Conservation (phyloP, 2,329 filamentous ascomycete genomes). For the Diaporthe sp. region DNA sequence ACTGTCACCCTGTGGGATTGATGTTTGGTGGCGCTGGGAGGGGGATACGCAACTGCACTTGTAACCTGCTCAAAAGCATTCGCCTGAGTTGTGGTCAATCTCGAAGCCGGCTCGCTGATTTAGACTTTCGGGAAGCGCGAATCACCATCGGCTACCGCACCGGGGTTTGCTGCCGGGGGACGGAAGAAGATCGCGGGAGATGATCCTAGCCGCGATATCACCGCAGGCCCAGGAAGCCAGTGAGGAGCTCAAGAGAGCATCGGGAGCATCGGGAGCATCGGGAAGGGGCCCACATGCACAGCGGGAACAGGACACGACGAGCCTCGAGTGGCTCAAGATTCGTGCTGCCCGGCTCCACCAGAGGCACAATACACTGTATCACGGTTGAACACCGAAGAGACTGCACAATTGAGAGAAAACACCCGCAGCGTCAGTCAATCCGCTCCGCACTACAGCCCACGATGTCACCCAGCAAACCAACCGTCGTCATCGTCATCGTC, state of each 20-base stretch:
- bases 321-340: not conserved
- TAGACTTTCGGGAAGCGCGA: slow-evolving; percentile 5
- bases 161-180: not conserved
- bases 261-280: not conserved
- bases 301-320: slow-evolving; percentile 3
- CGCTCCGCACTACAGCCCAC: not conserved
- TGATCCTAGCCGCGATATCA: not conserved
- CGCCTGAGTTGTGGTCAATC: not conserved
- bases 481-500: slow-evolving; percentile 29
- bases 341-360: not conserved
- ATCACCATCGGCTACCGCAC: not conserved
- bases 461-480: slow-evolving; percentile 20
- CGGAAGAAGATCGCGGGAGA: not conserved
- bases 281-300: not conserved
- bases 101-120: not conserved
- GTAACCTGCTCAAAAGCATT: not conserved
- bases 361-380: not conserved
- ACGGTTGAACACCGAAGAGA: not conserved
- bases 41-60: not conserved
- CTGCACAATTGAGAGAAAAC: not conserved
- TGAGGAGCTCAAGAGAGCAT: not conserved
- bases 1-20: not conserved
- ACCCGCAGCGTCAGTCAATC: not conserved
- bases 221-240: not conserved
- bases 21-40: not conserved